phyloP scores from a whole-genome alignment of 805 yeast species.

The Henningerozyma blattae region DNA sequence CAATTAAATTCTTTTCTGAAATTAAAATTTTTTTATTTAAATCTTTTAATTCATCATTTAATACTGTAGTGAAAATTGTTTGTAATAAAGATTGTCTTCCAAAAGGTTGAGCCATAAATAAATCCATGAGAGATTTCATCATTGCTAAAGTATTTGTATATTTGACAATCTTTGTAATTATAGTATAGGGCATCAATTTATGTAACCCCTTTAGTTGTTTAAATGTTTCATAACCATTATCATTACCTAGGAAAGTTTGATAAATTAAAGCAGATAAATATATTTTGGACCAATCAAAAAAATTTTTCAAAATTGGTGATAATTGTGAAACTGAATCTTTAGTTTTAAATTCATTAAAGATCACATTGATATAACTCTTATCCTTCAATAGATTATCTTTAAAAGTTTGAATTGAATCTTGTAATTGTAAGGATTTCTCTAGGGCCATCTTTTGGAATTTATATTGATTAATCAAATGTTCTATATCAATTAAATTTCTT shows the following conservation, averaged over 20 bases:
- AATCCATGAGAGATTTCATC: slow-evolving; percentile 65
- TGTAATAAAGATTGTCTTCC: slow-evolving; percentile 62
- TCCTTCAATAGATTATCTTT: slow-evolving; percentile 40
- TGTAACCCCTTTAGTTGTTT: slow-evolving; percentile 63
- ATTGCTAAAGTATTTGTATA: slow-evolving; percentile 83
- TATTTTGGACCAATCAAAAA: slow-evolving; percentile 72
- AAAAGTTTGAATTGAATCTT: slow-evolving; percentile 45
- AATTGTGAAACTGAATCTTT: slow-evolving; percentile 42
- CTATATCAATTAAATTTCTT: slow-evolving; percentile 51
- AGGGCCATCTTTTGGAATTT: slow-evolving; percentile 64
- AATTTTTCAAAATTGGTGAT: slow-evolving; percentile 54
- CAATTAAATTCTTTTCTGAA: slow-evolving; percentile 30
- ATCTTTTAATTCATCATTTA: slow-evolving; percentile 63
- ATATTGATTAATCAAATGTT: slow-evolving; percentile 48
- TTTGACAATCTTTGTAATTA: slow-evolving; percentile 65
- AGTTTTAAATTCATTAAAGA: slow-evolving; percentile 56
- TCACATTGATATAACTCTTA: slow-evolving; percentile 41
- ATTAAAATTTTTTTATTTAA: slow-evolving; percentile 42
- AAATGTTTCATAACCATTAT: slow-evolving; percentile 66
- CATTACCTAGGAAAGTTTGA: slow-evolving; percentile 69
- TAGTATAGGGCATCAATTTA: slow-evolving; percentile 62
- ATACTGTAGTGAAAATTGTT: slow-evolving; percentile 55
- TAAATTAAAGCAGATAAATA: slow-evolving; percentile 78
- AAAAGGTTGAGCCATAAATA: slow-evolving; percentile 71
- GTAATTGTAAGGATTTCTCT: slow-evolving; percentile 41